Conservation (phyloP, 2,329 filamentous ascomycete species). For the Coniochaeta sp. region DNA sequence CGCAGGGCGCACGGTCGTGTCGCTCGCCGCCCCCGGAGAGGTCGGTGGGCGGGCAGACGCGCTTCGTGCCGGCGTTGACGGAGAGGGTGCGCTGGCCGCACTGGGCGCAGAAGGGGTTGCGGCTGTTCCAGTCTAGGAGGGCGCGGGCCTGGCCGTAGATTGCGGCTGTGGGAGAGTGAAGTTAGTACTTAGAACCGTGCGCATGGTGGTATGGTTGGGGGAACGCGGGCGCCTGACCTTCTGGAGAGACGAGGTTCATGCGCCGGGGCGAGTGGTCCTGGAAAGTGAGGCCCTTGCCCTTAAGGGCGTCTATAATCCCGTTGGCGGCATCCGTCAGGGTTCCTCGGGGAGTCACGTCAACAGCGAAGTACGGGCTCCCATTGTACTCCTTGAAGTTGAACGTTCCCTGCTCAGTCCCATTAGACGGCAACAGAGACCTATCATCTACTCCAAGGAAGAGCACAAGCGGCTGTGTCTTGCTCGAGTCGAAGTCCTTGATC, state of each 20-base stretch:
- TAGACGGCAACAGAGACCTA: slow-evolving; percentile 23
- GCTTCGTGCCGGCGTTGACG: slow-evolving; percentile 73
- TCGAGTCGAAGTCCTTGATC: slow-evolving; percentile 68
- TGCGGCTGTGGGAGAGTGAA: slow-evolving; percentile 51
- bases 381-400: slow-evolving; percentile 64
- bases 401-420: slow-evolving; percentile 16
- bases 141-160: slow-evolving; percentile 86
- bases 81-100: slow-evolving; percentile 80
- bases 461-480: slow-evolving; percentile 58
- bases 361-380: slow-evolving; percentile 79
- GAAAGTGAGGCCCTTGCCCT: slow-evolving; percentile 57
- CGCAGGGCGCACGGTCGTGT: slow-evolving; percentile 60
- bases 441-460: slow-evolving; percentile 85
- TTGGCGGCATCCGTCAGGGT: slow-evolving; percentile 52
- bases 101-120: slow-evolving; percentile 85
- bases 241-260: slow-evolving; percentile 36
- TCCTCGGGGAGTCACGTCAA: slow-evolving; percentile 76
- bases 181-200: too few species aligned
- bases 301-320: slow-evolving; percentile 46
- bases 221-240: too few species aligned
- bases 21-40: slow-evolving; percentile 28
- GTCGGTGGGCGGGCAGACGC: slow-evolving; percentile 69
- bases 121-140: slow-evolving; percentile 87
- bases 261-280: slow-evolving; percentile 45
- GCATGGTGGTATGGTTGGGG: too few species aligned